Conservation (phyloP, 192 early-diverging fungal species). For the Mycoemilia scoparia region DNA sequence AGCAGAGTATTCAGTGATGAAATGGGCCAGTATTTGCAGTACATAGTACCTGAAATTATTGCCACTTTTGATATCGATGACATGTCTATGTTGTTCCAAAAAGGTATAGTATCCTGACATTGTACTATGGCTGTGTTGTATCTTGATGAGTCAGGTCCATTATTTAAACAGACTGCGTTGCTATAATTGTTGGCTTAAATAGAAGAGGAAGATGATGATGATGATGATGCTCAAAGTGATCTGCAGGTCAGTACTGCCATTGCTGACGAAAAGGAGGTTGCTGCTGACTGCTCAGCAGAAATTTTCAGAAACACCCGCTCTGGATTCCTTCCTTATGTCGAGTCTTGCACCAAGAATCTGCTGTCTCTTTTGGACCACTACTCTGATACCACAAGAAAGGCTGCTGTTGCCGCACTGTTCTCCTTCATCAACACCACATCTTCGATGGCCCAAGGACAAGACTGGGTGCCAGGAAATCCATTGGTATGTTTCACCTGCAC, state of each 20-base stretch:
- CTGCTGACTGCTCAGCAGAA: constrained; percentile 74
- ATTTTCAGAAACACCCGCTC: constrained; percentile 56
- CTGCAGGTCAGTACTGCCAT: constrained; percentile 56
- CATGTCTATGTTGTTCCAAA: constrained; percentile 14
- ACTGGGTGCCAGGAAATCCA: constrained; percentile 65
- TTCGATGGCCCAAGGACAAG: constrained; percentile 39
- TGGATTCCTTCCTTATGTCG: constrained; percentile 72
- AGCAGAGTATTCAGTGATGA: constrained; percentile 67
- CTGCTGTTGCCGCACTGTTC: constrained; percentile 50
- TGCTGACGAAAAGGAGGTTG: constrained; percentile 85
- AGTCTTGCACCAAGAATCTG: constrained; percentile 45
- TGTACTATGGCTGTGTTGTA: no score
- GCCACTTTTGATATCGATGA: constrained; percentile 63
- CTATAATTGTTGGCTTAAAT: no score
- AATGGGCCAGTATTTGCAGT: constrained; percentile 54
- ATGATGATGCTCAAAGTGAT: constrained; percentile 39
- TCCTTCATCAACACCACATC: constrained; percentile 62
- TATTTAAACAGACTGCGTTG: no score
- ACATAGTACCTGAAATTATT: constrained; percentile 66
- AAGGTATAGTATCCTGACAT: constrained; percentile 7
- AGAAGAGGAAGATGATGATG: constrained; percentile 30
- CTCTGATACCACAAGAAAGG: constrained; percentile 68
- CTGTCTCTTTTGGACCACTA: constrained; percentile 51
- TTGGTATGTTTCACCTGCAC: constrained; percentile 15
- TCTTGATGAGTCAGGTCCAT: no score